Evolutionary conservation across 2,329 filamentous ascomycete genomes (phyloP).

Genomic region (Tetracladium maxilliforme): DNA sequence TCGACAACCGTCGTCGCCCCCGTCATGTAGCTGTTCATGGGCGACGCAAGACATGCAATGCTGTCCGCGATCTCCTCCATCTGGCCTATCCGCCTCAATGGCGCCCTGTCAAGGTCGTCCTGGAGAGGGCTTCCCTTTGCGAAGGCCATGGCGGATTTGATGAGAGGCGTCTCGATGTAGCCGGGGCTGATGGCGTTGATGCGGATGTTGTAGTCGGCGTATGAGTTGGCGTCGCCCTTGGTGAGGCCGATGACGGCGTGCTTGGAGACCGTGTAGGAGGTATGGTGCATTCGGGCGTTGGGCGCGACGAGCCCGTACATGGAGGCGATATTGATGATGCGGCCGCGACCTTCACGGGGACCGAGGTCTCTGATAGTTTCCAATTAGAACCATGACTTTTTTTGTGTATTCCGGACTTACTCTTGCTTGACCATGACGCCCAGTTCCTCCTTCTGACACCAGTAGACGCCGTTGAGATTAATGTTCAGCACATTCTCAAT

Average conservation of each 20-base stretch:
- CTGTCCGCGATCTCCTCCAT: conserved; percentile 38
- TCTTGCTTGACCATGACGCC: conserved; percentile 34
- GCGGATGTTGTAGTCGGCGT: conserved; percentile 33
- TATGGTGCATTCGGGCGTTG: conserved; percentile 17
- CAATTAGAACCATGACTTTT: no score
- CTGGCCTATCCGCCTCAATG: conserved; percentile 27
- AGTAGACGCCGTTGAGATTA: conserved; percentile 40
- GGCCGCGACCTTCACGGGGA: conserved; percentile 24
- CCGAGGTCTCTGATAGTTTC: conserved; percentile 23
- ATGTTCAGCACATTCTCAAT: conserved; percentile 34
- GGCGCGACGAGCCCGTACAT: conserved; percentile 32
- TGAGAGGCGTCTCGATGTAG: conserved; percentile 24
- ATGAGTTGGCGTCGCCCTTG: conserved; percentile 34
- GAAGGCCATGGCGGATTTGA: conserved; percentile 12
- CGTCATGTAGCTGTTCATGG: conserved; percentile 36
- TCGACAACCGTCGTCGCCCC: conserved; percentile 30
- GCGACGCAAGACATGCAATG: conserved; percentile 33
- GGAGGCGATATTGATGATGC: conserved; percentile 38
- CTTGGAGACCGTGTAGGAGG: conserved; percentile 34
- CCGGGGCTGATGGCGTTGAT: conserved; percentile 48
- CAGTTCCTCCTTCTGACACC: conserved; percentile 38
- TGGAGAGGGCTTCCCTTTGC: conserved; percentile 13
- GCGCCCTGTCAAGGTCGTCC: conserved; percentile 25
- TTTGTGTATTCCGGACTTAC: no score
- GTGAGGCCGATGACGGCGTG: conserved; percentile 36